Percentiles rank a stretch among this genome's conserved stretches.
Conservation (phyloP, 2,329 filamentous ascomycete genomes). For the Lomentospora prolificans region DNA sequence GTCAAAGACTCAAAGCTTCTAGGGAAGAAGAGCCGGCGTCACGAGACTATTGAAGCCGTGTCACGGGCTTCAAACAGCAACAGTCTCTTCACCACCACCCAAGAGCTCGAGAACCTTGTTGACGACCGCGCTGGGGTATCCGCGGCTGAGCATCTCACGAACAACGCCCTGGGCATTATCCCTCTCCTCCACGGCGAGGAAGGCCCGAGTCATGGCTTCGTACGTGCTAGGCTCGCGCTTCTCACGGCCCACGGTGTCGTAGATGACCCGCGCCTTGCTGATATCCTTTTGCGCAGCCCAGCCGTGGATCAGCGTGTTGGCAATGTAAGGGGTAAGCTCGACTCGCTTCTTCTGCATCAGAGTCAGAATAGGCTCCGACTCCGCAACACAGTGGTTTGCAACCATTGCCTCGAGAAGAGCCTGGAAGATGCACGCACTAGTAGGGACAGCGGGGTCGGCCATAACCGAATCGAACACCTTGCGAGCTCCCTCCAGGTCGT, state of each 20-base stretch:
- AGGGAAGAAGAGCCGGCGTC: background rate
- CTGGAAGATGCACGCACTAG: constrained; percentile 85
- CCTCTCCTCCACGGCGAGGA: constrained; percentile 73
- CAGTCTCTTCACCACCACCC: constrained; percentile 25
- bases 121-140: constrained; percentile 84
- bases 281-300: constrained; percentile 85
- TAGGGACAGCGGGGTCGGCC: constrained; percentile 52
- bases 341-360: constrained; percentile 68
- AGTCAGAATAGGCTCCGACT: constrained; percentile 62
- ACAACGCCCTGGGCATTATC: constrained; percentile 69
- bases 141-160: constrained; percentile 79
- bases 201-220: constrained; percentile 95
- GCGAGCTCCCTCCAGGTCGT: constrained; percentile 78
- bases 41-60: background rate
- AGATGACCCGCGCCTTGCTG: constrained; percentile 66
- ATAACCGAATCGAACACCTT: constrained; percentile 75
- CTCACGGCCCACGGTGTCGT: constrained; percentile 63
- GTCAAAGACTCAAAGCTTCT: background rate
- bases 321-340: constrained; percentile 92
- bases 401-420: constrained; percentile 96
- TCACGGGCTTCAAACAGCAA: background rate
- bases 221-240: constrained; percentile 96
- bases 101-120: constrained; percentile 91
- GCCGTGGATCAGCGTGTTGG: constrained; percentile 94
- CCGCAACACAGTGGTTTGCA: constrained; percentile 75